Conservation (phyloP, 2,329 filamentous ascomycete species). For the Talaromyces albobiverticillius region DNA sequence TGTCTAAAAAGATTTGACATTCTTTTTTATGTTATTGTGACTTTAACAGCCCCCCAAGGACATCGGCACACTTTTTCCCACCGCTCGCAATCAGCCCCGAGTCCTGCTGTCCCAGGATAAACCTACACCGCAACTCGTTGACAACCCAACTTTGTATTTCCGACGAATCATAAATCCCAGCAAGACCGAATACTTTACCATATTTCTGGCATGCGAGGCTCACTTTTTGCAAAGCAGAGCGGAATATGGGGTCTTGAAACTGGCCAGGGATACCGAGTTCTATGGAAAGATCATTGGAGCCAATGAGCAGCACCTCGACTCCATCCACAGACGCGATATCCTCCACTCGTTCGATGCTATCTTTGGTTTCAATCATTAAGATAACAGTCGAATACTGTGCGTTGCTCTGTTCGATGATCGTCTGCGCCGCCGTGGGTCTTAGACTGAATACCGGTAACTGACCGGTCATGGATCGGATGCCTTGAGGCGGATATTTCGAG, state of each 20-base stretch:
- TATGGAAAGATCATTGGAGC: conserved; percentile 29
- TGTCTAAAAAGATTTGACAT: too few species aligned
- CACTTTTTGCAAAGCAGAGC: background rate
- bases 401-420: conserved; percentile 9
- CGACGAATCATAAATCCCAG: background rate
- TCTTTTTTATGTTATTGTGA: too few species aligned
- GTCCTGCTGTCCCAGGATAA: background rate
- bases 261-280: conserved; percentile 24
- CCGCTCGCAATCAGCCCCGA: background rate
- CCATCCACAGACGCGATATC: conserved; percentile 30
- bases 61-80: background rate
- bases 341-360: conserved; percentile 24
- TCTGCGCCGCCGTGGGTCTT: background rate
- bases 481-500: conserved; percentile 6
- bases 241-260: conserved; percentile 5
- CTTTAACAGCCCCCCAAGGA: too few species aligned
- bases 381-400: conserved; percentile 18
- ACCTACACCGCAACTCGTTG: background rate
- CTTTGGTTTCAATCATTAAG: conserved; percentile 20
- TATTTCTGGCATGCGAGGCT: background rate
- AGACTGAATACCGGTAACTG: conserved; percentile 1
- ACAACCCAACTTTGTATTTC: background rate
- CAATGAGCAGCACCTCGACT: conserved; percentile 31
- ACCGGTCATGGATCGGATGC: background rate
- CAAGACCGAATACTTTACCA: conserved; percentile 8